phyloP scores from a whole-genome alignment of 139 green algal genomes.

The Monoraphidium neglectum region DNA sequence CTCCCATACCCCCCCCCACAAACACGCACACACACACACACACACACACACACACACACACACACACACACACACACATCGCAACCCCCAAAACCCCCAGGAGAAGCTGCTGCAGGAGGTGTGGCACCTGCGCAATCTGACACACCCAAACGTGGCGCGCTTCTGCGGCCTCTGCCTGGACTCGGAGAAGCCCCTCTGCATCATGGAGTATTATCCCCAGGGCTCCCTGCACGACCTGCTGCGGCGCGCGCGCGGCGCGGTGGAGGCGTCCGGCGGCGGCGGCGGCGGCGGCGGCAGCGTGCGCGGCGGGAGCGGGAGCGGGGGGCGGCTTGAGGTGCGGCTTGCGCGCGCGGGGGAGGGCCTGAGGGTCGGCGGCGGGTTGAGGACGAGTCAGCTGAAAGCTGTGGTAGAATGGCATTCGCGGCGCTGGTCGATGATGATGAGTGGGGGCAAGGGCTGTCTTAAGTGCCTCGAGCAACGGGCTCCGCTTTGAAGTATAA shows the following conservation, averaged over 20 bases:
- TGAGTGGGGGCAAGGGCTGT: too few relatives aligned
- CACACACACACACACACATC: too few relatives aligned
- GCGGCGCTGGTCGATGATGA: background rate
- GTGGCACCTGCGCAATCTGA: constrained; percentile 21
- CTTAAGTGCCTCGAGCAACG: too few relatives aligned
- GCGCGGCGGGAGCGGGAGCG: background rate
- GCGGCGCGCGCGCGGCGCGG: background rate
- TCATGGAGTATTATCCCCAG: constrained; percentile 57
- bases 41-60: too few relatives aligned
- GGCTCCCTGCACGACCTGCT: constrained; percentile 44
- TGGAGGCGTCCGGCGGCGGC: background rate
- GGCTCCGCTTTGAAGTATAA: too few relatives aligned
- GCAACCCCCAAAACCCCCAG: too few relatives aligned
- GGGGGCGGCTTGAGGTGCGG: background rate
- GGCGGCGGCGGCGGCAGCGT: background rate
- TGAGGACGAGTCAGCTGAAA: background rate
- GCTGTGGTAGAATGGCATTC: background rate
- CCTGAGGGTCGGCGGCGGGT: background rate
- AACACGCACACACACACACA: too few relatives aligned
- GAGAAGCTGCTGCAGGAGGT: constrained; percentile 43
- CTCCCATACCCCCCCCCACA: too few relatives aligned
- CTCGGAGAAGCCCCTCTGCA: constrained; percentile 47
- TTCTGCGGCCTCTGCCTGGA: constrained; percentile 44
- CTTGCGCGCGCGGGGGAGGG: background rate
- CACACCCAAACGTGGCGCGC: constrained; percentile 51